Conservation (phyloP, 352 stramenopile species). For the Phytophthora ramorum region DNA sequence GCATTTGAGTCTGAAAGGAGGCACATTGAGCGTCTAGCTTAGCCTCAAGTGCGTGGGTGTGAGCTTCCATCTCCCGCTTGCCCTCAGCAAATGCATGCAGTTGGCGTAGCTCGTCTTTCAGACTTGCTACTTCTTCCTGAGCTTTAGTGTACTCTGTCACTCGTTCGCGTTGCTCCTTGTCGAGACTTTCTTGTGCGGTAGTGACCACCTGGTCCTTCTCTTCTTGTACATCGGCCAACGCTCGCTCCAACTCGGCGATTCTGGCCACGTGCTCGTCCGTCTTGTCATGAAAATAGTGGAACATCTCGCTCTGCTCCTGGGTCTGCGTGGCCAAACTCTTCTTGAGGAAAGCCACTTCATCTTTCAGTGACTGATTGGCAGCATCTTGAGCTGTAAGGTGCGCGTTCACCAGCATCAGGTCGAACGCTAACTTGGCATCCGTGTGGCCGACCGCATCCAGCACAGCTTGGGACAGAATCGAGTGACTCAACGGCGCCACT, state of each 20-base stretch:
- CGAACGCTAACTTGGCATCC: slow-evolving; percentile 66
- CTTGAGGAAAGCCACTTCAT: slow-evolving; percentile 59
- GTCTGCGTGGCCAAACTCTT: slow-evolving; percentile 46
- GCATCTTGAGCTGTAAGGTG: slow-evolving; percentile 45
- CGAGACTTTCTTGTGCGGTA: slow-evolving; percentile 16
- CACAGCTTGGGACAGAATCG: slow-evolving; percentile 59
- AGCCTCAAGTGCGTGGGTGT: slow-evolving; percentile 42
- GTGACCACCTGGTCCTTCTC: slow-evolving; percentile 6
- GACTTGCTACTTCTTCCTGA: slow-evolving; percentile 24
- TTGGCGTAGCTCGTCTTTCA: slow-evolving; percentile 51
- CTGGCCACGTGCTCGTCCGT: slow-evolving; percentile 78
- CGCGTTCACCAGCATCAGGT: slow-evolving; percentile 73
- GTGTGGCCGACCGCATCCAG: slow-evolving; percentile 49
- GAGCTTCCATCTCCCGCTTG: slow-evolving; percentile 57
- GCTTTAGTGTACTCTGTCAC: slow-evolving; percentile 14
- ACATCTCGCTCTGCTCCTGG: slow-evolving; percentile 83
- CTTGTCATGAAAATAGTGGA: slow-evolving; percentile 89
- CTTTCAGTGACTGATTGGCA: slow-evolving; percentile 45
- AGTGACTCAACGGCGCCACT: slow-evolving; percentile 21
- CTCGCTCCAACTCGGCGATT: slow-evolving; percentile 66
- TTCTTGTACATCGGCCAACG: slow-evolving; percentile 25
- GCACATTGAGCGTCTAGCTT: slow-evolving; percentile 40
- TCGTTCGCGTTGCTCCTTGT: slow-evolving; percentile 27
- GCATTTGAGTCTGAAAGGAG: slow-evolving; percentile 41
- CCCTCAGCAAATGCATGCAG: slow-evolving; percentile 62